A percentile compares a stretch with the other conserved stretches of the same genome.
Conservation (phyloP, 176 grass and related monocot genomes). For the Panicum miliaceum region DNA sequence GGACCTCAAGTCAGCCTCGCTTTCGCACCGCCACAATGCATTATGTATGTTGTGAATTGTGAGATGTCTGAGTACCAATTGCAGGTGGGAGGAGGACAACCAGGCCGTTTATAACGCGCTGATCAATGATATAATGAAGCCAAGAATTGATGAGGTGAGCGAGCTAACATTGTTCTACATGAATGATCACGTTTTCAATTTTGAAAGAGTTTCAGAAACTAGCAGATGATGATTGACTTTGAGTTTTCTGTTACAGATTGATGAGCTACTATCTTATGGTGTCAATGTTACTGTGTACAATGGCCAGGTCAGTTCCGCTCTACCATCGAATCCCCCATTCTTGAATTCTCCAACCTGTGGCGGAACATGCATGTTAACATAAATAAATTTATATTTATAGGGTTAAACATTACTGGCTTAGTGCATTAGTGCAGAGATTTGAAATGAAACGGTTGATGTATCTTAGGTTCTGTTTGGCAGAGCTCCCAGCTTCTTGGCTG, state of each 20-base stretch:
- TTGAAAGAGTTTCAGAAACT: neutral
- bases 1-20: conserved; percentile 20
- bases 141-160: conserved; percentile 69
- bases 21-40: neutral
- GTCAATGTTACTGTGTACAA: conserved; percentile 74
- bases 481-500: too few species aligned
- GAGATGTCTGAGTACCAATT: too few species aligned
- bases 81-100: conserved; percentile 24
- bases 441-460: too few species aligned
- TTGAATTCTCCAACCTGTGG: neutral
- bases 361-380: too few species aligned
- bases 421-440: too few species aligned
- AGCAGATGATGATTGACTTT: too few species aligned
- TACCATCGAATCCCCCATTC: neutral
- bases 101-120: conserved; percentile 56
- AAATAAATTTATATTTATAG: too few species aligned
- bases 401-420: neutral
- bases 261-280: conserved; percentile 61
- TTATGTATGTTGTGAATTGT: too few species aligned
- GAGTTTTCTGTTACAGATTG: conserved; percentile 32
- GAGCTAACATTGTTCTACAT: neutral
- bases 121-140: conserved; percentile 78
- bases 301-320: conserved; percentile 51
- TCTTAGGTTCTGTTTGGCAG: too few species aligned
- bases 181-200: neutral